Evolutionary conservation across 768 basidiomycete genomes (phyloP).

Genomic region (Kondoa malvinella): DNA sequence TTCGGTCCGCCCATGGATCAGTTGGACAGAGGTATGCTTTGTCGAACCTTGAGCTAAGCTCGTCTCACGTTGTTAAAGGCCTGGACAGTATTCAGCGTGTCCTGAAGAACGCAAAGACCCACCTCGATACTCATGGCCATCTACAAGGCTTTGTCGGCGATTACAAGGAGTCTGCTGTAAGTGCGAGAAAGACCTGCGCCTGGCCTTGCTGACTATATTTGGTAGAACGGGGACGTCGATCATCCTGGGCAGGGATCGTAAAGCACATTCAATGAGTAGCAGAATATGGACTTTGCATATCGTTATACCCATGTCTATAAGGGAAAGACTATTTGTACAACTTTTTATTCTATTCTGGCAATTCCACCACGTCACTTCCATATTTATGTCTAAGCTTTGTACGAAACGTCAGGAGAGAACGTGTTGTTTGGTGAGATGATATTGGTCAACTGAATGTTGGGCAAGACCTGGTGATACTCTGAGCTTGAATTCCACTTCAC

Average conservation of each 20-base stretch:
- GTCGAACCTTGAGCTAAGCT: conserved; percentile 60
- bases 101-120: conserved; percentile 39
- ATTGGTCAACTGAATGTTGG: no score
- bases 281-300: no score
- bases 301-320: no score
- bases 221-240: not conserved
- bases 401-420: no score
- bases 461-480: no score
- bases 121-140: conserved; percentile 17
- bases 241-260: not conserved
- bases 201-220: not conserved
- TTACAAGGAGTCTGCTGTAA: conserved; percentile 2
- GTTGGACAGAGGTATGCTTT: conserved; percentile 17
- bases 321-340: no score
- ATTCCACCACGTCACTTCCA: no score
- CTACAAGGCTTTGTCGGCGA: not conserved
- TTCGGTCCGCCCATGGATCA: conserved; percentile 17
- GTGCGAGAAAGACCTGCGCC: not conserved
- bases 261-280: no score
- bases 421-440: no score
- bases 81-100: conserved; percentile 72
- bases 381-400: no score
- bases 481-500: no score
- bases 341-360: no score
- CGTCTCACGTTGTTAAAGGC: conserved; percentile 62